These are phyloP conservation scores for Biscutella auriculata DNA, from an alignment of 441 rosid species.

Conservation along the genomic window DNA sequence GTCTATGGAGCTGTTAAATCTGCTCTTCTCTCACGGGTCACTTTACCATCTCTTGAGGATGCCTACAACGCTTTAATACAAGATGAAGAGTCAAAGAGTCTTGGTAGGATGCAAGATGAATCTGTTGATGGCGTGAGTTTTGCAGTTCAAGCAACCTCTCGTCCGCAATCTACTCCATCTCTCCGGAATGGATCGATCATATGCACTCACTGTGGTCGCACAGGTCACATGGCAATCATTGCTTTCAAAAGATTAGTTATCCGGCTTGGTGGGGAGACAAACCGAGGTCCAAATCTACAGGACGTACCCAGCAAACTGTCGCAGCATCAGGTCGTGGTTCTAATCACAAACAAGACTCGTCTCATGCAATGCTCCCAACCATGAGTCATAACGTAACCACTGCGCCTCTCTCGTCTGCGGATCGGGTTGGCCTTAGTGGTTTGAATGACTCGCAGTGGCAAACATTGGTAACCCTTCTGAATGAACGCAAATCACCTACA, in stretches of 20 bases:
- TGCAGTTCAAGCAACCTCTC: background rate
- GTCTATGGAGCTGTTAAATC: rapidly evolving
- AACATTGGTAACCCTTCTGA: no score
- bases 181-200: background rate
- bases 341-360: no score
- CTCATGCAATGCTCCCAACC: no score
- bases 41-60: background rate
- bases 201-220: background rate
- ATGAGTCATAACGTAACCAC: no score
- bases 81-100: background rate
- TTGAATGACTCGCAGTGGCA: no score
- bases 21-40: background rate
- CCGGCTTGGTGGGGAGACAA: background rate
- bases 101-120: background rate
- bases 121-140: background rate
- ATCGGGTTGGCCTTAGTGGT: no score
- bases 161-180: background rate
- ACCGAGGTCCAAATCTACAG: no score
- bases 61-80: background rate
- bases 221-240: background rate
- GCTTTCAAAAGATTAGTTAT: background rate
- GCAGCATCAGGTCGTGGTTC: no score
- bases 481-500: no score
- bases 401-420: no score
- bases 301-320: no score